Conservation (phyloP, 306 rosid genomes). For the Elaeagnus macrophylla region DNA sequence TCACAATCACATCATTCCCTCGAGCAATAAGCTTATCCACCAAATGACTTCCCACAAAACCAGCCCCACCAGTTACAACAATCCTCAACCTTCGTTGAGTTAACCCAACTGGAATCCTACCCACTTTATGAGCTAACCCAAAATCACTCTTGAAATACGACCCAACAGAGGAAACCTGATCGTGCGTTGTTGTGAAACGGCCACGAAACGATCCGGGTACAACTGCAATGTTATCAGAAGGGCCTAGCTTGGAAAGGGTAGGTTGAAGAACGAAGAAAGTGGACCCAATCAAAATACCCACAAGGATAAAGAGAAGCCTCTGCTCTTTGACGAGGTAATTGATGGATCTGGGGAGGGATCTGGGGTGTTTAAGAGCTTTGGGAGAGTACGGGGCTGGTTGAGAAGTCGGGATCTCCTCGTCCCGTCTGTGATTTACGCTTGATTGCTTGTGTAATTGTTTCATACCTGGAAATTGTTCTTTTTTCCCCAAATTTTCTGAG, state of each 20-base stretch:
- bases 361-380: conserved; percentile 50
- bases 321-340: conserved; percentile 73
- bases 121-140: conserved; percentile 19
- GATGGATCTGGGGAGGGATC: conserved; percentile 88
- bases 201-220: conserved; percentile 20
- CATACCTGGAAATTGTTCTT: conserved; percentile 21
- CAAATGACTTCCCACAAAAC: conserved; percentile 82
- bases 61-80: conserved; percentile 85
- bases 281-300: conserved; percentile 82
- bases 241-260: conserved; percentile 52
- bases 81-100: conserved; percentile 42
- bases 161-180: conserved; percentile 12
- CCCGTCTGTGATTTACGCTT: conserved; percentile 56
- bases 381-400: conserved; percentile 60
- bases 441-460: conserved; percentile 67
- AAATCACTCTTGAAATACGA: not conserved
- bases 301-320: conserved; percentile 71
- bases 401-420: conserved; percentile 48
- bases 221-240: conserved; percentile 34
- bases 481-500: not conserved
- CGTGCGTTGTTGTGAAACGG: conserved; percentile 7
- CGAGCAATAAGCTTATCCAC: conserved; percentile 63
- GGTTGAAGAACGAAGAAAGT: conserved; percentile 86
- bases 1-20: conserved; percentile 76
- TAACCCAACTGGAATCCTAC: conserved; percentile 57